Evolutionary conservation across 208 protist species (phyloP).

Genomic region (Porcisia hertigi): DNA sequence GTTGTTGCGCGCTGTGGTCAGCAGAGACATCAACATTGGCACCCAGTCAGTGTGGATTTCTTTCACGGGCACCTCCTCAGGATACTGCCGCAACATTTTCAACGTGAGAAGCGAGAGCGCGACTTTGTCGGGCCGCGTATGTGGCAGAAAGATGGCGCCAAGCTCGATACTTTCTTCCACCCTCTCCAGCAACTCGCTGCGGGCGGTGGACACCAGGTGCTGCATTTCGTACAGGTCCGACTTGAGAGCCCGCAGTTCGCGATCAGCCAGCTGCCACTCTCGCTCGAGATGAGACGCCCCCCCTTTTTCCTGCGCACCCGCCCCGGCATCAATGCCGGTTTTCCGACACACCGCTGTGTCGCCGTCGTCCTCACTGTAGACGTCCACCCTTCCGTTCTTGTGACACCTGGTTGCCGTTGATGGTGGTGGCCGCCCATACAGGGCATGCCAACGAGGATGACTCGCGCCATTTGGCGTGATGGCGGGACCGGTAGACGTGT

Average conservation of each 20-base stretch:
- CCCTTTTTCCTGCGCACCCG: neutral
- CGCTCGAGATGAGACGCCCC: slow-evolving; percentile 3
- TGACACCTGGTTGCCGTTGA: neutral
- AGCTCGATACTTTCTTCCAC: slow-evolving; percentile 47
- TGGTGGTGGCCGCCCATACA: neutral
- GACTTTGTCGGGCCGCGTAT: slow-evolving; percentile 61
- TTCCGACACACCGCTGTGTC: slow-evolving; percentile 2
- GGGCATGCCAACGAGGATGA: neutral
- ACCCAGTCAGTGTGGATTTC: slow-evolving; percentile 68
- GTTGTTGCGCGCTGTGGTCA: slow-evolving; percentile 42
- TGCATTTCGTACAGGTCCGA: slow-evolving; percentile 63
- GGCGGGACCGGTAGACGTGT: neutral
- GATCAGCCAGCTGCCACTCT: slow-evolving; percentile 53
- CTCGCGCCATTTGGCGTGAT: neutral
- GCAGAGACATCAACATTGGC: slow-evolving; percentile 41
- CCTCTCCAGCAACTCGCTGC: slow-evolving; percentile 41
- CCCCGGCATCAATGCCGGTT: too few relatives aligned
- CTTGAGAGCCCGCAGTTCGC: slow-evolving; percentile 44
- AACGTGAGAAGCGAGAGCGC: slow-evolving; percentile 42
- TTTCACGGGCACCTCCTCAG: slow-evolving; percentile 64
- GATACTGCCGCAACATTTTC: slow-evolving; percentile 70
- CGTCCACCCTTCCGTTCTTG: neutral
- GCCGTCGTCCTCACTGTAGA: neutral
- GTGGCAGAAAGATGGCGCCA: slow-evolving; percentile 51
- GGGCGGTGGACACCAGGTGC: slow-evolving; percentile 44